Conservation (phyloP, 345 rosid species). For the Citrus mangshanensis region DNA sequence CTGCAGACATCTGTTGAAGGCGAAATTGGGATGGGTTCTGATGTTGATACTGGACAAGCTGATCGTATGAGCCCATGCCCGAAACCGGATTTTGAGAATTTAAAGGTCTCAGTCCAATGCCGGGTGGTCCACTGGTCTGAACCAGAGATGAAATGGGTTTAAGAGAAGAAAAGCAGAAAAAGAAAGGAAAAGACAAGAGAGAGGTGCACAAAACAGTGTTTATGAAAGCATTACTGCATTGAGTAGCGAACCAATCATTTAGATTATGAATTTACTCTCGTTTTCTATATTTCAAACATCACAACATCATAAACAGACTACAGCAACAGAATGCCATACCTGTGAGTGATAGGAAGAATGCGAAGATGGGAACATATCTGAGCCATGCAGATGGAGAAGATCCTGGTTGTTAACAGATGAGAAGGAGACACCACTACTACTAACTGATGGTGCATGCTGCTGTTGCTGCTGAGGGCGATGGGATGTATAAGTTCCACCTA, state of each 20-base stretch:
- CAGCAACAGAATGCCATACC: conserved; percentile 46
- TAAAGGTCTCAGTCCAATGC: conserved; percentile 83
- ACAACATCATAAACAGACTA: conserved; percentile 18
- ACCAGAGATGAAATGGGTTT: conserved; percentile 7
- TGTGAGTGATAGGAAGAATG: conserved; percentile 79
- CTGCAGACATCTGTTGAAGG: conserved; percentile 79
- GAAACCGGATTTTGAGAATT: conserved; percentile 69
- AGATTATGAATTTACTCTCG: not conserved
- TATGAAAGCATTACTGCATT: not conserved
- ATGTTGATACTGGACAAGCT: conserved; percentile 81
- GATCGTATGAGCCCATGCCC: conserved; percentile 73
- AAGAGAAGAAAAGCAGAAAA: not conserved
- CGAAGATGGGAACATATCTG: conserved; percentile 80
- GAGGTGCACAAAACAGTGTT: not conserved
- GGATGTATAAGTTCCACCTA: conserved; percentile 79
- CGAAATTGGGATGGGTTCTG: conserved; percentile 89
- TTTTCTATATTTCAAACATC: not conserved
- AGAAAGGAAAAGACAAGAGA: not conserved
- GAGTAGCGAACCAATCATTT: not conserved
- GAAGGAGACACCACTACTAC: conserved; percentile 59
- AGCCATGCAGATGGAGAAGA: conserved; percentile 66
- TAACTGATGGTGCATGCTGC: conserved; percentile 77
- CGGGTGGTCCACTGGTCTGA: conserved; percentile 84
- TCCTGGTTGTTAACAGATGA: conserved; percentile 65
- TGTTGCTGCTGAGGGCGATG: conserved; percentile 92